Percentiles rank a stretch among this genome's conserved stretches.
These are phyloP conservation scores for Aspergillus costaricaensis DNA, from an alignment of 2,329 filamentous ascomycete species.

Conservation along the genomic window DNA sequence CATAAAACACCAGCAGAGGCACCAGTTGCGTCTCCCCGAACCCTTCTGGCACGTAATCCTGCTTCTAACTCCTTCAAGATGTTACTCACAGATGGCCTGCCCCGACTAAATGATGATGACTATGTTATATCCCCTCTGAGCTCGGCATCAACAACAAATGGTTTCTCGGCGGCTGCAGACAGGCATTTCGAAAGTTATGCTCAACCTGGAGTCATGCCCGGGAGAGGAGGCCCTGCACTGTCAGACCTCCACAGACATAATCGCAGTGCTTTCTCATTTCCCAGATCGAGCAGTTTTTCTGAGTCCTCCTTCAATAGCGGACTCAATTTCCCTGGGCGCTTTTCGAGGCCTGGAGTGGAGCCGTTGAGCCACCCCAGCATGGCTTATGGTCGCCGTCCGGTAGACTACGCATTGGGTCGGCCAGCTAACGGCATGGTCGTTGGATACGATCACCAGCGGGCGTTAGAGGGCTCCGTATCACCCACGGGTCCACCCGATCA, in stretches of 20 bases:
- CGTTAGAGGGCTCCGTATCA: slow-evolving; percentile 37
- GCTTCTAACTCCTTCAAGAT: slow-evolving; percentile 36
- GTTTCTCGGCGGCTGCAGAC: slow-evolving; percentile 34
- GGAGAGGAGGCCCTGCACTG: slow-evolving; percentile 28
- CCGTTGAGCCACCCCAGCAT: slow-evolving; percentile 26
- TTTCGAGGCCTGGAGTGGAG: slow-evolving; percentile 29
- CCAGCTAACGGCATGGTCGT: slow-evolving; percentile 30
- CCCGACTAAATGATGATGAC: slow-evolving; percentile 39
- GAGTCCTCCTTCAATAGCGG: slow-evolving; percentile 33
- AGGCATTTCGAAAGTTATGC: slow-evolving; percentile 31
- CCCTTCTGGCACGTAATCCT: slow-evolving; percentile 42
- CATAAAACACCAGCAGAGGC: slow-evolving; percentile 50
- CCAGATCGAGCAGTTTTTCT: slow-evolving; percentile 40
- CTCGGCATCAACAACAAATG: slow-evolving; percentile 37
- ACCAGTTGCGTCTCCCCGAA: slow-evolving; percentile 49
- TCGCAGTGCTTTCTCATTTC: slow-evolving; percentile 31
- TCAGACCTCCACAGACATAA: slow-evolving; percentile 32
- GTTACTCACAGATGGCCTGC: slow-evolving; percentile 37
- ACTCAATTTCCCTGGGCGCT: slow-evolving; percentile 33
- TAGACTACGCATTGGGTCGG: slow-evolving; percentile 33
- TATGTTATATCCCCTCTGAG: slow-evolving; percentile 42
- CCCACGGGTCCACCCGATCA: slow-evolving; percentile 33
- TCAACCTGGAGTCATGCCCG: slow-evolving; percentile 29
- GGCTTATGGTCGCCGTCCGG: slow-evolving; percentile 30
- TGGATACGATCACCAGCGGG: slow-evolving; percentile 32